phyloP scores from a whole-genome alignment of 2,329 filamentous ascomycete genomes.

The Aspergillus vadensis region DNA sequence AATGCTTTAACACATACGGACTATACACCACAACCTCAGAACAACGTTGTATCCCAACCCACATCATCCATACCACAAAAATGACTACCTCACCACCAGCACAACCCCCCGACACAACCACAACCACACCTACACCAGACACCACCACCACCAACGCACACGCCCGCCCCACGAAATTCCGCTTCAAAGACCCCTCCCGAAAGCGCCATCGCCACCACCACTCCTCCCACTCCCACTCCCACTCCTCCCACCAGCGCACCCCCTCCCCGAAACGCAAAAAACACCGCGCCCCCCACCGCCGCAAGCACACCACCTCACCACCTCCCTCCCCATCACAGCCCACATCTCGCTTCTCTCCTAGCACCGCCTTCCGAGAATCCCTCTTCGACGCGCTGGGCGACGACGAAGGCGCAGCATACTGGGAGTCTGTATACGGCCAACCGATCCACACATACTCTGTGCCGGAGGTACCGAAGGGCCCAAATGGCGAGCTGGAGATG shows the following conservation, averaged over 20 bases:
- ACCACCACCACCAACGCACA: neutral
- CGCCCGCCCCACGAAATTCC: slow-evolving; percentile 31
- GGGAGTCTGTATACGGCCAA: slow-evolving; percentile 95
- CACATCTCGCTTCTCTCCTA: slow-evolving; percentile 56
- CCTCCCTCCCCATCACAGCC: neutral
- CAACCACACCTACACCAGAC: neutral
- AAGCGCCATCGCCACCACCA: slow-evolving; percentile 14
- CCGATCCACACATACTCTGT: slow-evolving; percentile 80
- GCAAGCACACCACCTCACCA: slow-evolving; percentile 16
- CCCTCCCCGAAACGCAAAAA: slow-evolving; percentile 17
- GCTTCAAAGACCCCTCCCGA: slow-evolving; percentile 35
- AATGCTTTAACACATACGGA: too few species aligned
- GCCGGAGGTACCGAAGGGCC: slow-evolving; percentile 49
- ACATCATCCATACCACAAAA: neutral
- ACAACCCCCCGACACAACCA: neutral
- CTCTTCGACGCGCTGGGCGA: slow-evolving; percentile 97
- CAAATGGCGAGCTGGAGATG: slow-evolving; percentile 65
- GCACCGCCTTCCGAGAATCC: slow-evolving; percentile 83
- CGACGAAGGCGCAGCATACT: slow-evolving; percentile 92
- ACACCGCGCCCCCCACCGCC: slow-evolving; percentile 27
- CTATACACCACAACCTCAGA: neutral
- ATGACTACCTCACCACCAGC: neutral
- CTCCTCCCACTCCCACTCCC: slow-evolving; percentile 21
- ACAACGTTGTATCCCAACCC: neutral
- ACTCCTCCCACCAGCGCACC: slow-evolving; percentile 20